phyloP scores from a whole-genome alignment of 1,284 basidiomycete species.

The Cutaneotrichosporon spelunceum region DNA sequence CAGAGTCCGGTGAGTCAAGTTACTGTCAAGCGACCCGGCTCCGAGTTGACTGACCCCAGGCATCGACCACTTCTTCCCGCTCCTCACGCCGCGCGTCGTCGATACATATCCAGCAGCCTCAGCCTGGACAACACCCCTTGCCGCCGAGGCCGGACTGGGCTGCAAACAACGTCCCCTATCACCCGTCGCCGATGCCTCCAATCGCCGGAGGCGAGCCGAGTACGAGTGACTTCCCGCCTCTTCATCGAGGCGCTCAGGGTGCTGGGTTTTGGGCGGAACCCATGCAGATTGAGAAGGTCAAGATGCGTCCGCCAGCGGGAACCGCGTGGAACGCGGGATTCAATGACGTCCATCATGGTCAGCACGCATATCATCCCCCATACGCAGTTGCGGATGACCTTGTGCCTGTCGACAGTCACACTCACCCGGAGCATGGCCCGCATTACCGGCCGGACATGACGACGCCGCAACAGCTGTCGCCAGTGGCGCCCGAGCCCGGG shows the following conservation, averaged over 20 bases:
- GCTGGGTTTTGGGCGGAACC: slow-evolving; percentile 38
- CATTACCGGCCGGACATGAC: slow-evolving; percentile 7
- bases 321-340: slow-evolving; percentile 37
- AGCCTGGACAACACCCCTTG: slow-evolving; percentile 42
- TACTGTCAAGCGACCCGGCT: background rate
- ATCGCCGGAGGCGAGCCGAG: slow-evolving; percentile 19
- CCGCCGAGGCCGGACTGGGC: slow-evolving; percentile 48
- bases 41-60: slow-evolving; percentile 22
- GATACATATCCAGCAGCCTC: slow-evolving; percentile 35
- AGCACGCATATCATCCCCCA: background rate
- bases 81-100: slow-evolving; percentile 39
- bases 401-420: background rate
- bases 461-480: slow-evolving; percentile 8
- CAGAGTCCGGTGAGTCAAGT: slow-evolving; percentile 44
- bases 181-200: slow-evolving; percentile 36
- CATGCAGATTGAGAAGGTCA: slow-evolving; percentile 46
- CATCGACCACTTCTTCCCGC: slow-evolving; percentile 42
- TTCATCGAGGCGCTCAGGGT: slow-evolving; percentile 20
- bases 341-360: slow-evolving; percentile 14
- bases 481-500: background rate
- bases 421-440: background rate
- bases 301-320: slow-evolving; percentile 24
- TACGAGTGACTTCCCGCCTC: slow-evolving; percentile 40
- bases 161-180: slow-evolving; percentile 47
- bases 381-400: background rate